Evolutionary conservation across 805 yeast species (phyloP), one percentile per base, ranked within the genome.

Genomic region (Starmerella stigmatis): DNA sequence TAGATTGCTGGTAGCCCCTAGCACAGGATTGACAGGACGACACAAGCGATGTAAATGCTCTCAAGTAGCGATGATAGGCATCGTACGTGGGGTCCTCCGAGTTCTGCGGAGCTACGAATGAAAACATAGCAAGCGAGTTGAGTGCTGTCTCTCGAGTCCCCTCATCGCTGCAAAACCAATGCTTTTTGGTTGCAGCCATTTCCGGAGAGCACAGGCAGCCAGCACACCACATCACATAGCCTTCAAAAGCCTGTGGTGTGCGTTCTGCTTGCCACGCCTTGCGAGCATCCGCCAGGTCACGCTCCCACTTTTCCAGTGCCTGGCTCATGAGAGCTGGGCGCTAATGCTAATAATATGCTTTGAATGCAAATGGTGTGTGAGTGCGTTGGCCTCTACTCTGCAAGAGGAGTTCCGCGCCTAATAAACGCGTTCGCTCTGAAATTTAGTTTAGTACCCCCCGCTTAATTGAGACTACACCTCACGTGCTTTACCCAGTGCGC

Each of bases 161-260:
- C 8, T 25, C 33, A 23, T 42, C 41, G 3, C 27, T 37, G 28
- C 57, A 53, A 30, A 54, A 54, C 57, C 57, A 54, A 28, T 54
- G 57, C 15, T 20, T 40, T 4, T 19, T 32, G 0, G 45, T 5
- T 1, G 22, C 5, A 5, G 9, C 25, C 29, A 47, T 25, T 2
- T 19, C 35, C 8, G 22, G 26, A 2, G 50, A 38, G n/a, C 42
- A 22, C 3, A 53, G 38, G 31, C 40, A 54, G 3, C 45, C 41
- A 1, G 47, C 51, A 7, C 53, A 44, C 20, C 47, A 45, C 8
- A 48, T 25, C 8, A 41, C 54, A 27, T 48, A 54, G 4, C 16
- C 15, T 23, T 50, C 47, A 29, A 29, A 54, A 9, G 38, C 49
- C 3, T 28, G 32, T 1, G 30, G 30, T 2, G 28, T 25, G 3